Base-by-base conservation (phyloP, 2,329 filamentous ascomycete genomes). In the Fusarium subglutinans region DNA sequence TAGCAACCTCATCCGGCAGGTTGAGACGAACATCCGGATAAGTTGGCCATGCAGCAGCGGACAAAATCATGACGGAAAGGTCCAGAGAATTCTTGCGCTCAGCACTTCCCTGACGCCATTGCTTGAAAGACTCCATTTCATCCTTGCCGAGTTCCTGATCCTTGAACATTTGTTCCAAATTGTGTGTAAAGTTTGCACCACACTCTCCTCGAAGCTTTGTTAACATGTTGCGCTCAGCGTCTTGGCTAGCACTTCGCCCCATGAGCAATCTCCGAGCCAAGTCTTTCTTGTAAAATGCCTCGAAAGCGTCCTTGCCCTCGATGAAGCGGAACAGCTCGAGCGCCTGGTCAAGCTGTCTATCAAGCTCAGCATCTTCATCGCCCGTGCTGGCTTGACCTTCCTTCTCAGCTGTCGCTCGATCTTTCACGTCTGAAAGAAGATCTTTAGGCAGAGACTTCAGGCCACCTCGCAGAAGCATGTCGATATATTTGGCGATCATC, bases 231-330 rank as follows among this genome's bases (percentile, higher is more conserved):
- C 95, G 90, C 84, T 99, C 97, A 0, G 96, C 96, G 82, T 99
- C 96, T 63, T 96, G 93, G 79, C 94, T 98, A 28, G 96, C 95
- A 80, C 95, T 98, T 73, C 95, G 90, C 44, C 92, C 93, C 94
- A 98, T 95, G 63, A 99, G 87, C 47, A 99, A 85, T 53, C 96
- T 90, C 22, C 95, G 90, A 2, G 97, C 96, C 57, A 99, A 88
- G 79, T 98, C 96, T 79, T 96, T 97, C 86, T 99, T 99, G 88
- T 99, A 99, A 81, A 99, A 99, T 3, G 96, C 96, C 81, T 99
- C 96, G 73, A 99, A 99, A 0, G 98, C 94, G 63, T 97, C 96
- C 82, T 99, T 99, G 74, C 96, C 96, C 80, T 98, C 92, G 40
- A 99, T 94, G 81, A 98, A 98, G 10, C 97, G 91, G 88, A 99